Conservation (phyloP, 202 grass and related monocot genomes). For the Zoysia matrella region DNA sequence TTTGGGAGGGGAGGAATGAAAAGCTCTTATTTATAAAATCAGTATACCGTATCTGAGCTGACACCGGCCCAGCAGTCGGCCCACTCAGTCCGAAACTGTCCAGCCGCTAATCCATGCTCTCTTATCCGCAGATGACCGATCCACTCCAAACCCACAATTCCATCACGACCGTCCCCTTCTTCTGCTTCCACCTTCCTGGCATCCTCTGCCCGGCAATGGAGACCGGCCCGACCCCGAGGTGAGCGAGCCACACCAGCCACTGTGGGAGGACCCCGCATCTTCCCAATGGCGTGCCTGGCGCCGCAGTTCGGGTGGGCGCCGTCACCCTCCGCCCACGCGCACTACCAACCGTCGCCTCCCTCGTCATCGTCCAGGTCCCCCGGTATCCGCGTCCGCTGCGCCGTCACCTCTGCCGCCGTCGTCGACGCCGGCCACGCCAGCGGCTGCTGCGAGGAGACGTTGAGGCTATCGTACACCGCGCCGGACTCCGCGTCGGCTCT, state of each 20-base stretch:
- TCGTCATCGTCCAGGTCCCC: slow-evolving; percentile 36
- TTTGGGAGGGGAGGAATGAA: no score
- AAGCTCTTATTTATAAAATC: no score
- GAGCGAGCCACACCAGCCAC: slow-evolving; percentile 7
- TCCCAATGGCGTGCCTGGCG: slow-evolving; percentile 59
- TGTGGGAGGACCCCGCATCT: neutral
- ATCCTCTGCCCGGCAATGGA: slow-evolving; percentile 30
- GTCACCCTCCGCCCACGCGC: slow-evolving; percentile 28
- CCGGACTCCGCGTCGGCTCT: slow-evolving; percentile 32
- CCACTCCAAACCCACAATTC: slow-evolving; percentile 10
- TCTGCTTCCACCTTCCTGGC: no score
- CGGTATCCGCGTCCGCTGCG: slow-evolving; percentile 42
- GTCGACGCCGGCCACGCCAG: slow-evolving; percentile 12
- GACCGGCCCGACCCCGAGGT: slow-evolving; percentile 11
- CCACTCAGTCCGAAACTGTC: neutral
- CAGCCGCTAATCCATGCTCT: neutral
- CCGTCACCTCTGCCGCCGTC: slow-evolving; percentile 18
- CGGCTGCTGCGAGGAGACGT: neutral
- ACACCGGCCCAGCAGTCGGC: neutral
- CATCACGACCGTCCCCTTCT: slow-evolving; percentile 22
- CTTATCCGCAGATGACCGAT: slow-evolving; percentile 42
- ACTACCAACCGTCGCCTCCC: neutral
- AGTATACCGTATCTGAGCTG: neutral
- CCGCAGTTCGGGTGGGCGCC: slow-evolving; percentile 64
- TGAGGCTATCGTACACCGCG: slow-evolving; percentile 36